A percentile compares a stretch with the other conserved stretches of the same genome.
These are phyloP conservation scores for Erythrobasidium hasegawianum DNA, from an alignment of 1,284 basidiomycete species.

Conservation along the genomic window DNA sequence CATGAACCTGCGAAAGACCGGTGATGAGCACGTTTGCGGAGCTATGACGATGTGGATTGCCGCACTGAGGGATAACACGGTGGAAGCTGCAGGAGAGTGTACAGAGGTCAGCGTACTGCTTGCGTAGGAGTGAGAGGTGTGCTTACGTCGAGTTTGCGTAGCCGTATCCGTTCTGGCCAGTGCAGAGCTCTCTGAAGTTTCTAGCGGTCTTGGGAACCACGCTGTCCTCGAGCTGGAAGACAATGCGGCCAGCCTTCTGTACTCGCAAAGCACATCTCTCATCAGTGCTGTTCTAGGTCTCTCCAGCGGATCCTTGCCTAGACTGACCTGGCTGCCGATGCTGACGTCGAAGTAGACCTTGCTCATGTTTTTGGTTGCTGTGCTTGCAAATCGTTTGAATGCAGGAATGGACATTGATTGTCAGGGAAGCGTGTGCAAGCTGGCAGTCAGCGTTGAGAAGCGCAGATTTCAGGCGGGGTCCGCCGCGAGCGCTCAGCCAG, in stretches of 20 bases:
- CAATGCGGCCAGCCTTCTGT: slow-evolving; percentile 48
- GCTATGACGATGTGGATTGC: neutral
- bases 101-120: slow-evolving; percentile 51
- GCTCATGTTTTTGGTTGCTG: slow-evolving; percentile 33
- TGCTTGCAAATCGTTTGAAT: slow-evolving; percentile 4
- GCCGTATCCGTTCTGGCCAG: slow-evolving; percentile 62
- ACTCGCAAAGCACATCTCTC: slow-evolving; percentile 4
- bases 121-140: neutral
- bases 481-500: too few species aligned
- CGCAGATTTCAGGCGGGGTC: neutral
- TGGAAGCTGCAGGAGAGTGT: slow-evolving; percentile 77
- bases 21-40: slow-evolving; percentile 40
- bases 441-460: neutral
- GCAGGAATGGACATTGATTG: slow-evolving; percentile 12
- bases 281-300: neutral
- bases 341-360: slow-evolving; percentile 44
- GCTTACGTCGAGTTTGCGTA: slow-evolving; percentile 40
- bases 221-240: slow-evolving; percentile 55
- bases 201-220: slow-evolving; percentile 75
- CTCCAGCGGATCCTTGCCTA: too few species aligned
- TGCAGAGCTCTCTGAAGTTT: slow-evolving; percentile 87
- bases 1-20: slow-evolving; percentile 49
- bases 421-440: neutral
- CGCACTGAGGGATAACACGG: slow-evolving; percentile 66
- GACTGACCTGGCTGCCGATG: slow-evolving; percentile 42